Conservation (phyloP, 345 rosid species). For the Eucalyptus marginata region DNA sequence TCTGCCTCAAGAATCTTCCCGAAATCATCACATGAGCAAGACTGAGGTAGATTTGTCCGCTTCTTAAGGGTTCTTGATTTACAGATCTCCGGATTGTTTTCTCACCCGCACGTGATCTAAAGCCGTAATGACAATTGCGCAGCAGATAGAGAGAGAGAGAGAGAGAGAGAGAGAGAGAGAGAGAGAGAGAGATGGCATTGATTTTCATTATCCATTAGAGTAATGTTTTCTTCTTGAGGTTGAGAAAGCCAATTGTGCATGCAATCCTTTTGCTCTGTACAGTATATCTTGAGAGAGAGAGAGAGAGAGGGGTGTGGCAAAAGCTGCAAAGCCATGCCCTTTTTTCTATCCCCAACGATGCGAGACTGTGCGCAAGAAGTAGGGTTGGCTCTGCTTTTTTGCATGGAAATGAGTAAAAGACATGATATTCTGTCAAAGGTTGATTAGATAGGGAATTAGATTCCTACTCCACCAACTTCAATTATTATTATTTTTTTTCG, state of each 20-base stretch:
- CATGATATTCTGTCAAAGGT: constrained; percentile 8
- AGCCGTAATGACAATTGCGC: neutral
- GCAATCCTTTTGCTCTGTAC: neutral
- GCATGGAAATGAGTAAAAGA: constrained; percentile 27
- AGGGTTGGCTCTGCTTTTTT: constrained; percentile 6
- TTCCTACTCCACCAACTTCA: constrained; percentile 25
- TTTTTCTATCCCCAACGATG: neutral
- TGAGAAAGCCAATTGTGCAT: neutral
- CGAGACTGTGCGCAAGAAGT: neutral
- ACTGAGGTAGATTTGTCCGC: neutral
- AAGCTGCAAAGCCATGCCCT: constrained; percentile 13
- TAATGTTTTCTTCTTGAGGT: neutral
- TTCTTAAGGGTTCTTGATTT: neutral
- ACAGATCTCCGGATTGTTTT: neutral
- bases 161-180: neutral
- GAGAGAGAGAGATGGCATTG: neutral
- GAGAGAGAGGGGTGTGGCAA: neutral
- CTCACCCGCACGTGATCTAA: neutral
- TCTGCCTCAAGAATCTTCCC: neutral
- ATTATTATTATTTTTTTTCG: neutral
- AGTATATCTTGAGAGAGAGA: neutral
- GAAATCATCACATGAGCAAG: neutral
- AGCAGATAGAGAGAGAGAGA: neutral
- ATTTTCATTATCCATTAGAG: neutral
- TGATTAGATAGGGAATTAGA: constrained; percentile 37